Conservation (phyloP, 768 basidiomycete species). For the Tricholoma furcatifolium region DNA sequence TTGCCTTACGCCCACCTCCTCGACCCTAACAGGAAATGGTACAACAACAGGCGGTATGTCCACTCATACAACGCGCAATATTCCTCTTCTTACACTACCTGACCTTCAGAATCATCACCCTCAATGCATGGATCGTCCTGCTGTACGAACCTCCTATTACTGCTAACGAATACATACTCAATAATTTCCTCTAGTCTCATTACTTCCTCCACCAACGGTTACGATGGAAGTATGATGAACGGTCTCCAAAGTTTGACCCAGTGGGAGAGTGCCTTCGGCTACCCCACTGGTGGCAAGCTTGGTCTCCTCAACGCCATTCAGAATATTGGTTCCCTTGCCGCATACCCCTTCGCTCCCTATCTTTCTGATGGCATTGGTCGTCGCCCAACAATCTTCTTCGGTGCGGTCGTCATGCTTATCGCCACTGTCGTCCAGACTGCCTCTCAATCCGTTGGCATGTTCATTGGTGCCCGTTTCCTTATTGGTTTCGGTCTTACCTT, state of each 20-base stretch:
- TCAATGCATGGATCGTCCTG: slow-evolving; percentile 71
- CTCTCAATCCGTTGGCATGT: slow-evolving; percentile 71
- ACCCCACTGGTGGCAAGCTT: slow-evolving; percentile 55
- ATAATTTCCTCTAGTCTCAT: slow-evolving; percentile 46
- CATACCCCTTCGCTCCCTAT: slow-evolving; percentile 70
- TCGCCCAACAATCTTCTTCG: slow-evolving; percentile 61
- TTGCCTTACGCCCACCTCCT: slow-evolving; percentile 52
- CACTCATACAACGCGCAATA: not conserved
- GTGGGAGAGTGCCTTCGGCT: slow-evolving; percentile 63
- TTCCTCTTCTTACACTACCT: not conserved
- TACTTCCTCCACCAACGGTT: slow-evolving; percentile 75
- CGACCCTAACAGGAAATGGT: slow-evolving; percentile 71
- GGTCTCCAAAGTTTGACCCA: slow-evolving; percentile 66
- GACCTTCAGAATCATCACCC: slow-evolving; percentile 47
- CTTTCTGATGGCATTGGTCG: slow-evolving; percentile 73
- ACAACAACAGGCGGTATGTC: slow-evolving; percentile 66
- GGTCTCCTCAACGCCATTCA: slow-evolving; percentile 77
- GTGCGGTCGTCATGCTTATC: slow-evolving; percentile 67
- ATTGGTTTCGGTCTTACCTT: slow-evolving; percentile 79
- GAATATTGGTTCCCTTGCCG: slow-evolving; percentile 71
- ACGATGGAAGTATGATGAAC: slow-evolving; percentile 81
- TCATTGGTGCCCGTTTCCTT: slow-evolving; percentile 78
- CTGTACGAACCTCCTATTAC: slow-evolving; percentile 38
- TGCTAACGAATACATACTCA: not conserved
- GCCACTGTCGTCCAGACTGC: slow-evolving; percentile 71